A percentile compares a stretch with the other conserved stretches of the same genome.
Conservation (phyloP, 768 basidiomycete genomes). For the Cyclocybe cylindracea region DNA sequence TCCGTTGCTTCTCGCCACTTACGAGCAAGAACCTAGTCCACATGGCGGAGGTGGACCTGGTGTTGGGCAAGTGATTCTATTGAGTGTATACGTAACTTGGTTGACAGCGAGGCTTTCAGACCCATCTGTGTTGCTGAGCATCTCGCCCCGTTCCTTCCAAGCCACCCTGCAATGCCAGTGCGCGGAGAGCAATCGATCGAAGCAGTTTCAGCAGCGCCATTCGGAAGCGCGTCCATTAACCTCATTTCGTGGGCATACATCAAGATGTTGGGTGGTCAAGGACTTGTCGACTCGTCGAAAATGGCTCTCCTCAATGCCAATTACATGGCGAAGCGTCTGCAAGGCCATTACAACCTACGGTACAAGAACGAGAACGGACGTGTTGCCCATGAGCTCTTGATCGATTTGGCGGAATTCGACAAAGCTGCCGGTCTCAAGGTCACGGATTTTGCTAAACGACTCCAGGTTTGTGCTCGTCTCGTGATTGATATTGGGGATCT, state of each 20-base stretch:
- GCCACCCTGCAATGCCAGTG: slow-evolving; percentile 73
- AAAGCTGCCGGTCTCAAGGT: slow-evolving; percentile 90
- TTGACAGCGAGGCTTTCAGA: slow-evolving; percentile 30
- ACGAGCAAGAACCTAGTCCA: slow-evolving; percentile 52
- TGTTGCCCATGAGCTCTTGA: slow-evolving; percentile 94
- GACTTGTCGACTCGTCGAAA: slow-evolving; percentile 83
- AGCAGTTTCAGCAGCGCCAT: slow-evolving; percentile 90
- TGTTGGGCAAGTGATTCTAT: slow-evolving; percentile 61
- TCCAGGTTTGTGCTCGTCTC: slow-evolving; percentile 59
- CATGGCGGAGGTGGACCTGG: slow-evolving; percentile 98
- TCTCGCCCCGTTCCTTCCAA: slow-evolving; percentile 91
- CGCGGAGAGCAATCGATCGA: slow-evolving; percentile 75
- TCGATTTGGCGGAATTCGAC: slow-evolving; percentile 95
- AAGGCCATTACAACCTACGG: slow-evolving; percentile 80
- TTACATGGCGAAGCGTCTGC: slow-evolving; percentile 91
- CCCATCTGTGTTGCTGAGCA: slow-evolving; percentile 96
- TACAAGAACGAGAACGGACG: slow-evolving; percentile 90
- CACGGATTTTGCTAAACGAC: slow-evolving; percentile 92
- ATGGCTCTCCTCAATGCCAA: slow-evolving; percentile 93
- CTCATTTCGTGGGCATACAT: slow-evolving; percentile 99
- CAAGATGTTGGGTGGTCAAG: slow-evolving; percentile 97
- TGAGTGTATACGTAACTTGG: not conserved
- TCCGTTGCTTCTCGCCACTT: not conserved
- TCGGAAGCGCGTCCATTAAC: slow-evolving; percentile 92
- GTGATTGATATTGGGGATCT: not conserved